phyloP scores from a whole-genome alignment of 2,329 filamentous ascomycete genomes.

The Sclerotinia glacialis region DNA sequence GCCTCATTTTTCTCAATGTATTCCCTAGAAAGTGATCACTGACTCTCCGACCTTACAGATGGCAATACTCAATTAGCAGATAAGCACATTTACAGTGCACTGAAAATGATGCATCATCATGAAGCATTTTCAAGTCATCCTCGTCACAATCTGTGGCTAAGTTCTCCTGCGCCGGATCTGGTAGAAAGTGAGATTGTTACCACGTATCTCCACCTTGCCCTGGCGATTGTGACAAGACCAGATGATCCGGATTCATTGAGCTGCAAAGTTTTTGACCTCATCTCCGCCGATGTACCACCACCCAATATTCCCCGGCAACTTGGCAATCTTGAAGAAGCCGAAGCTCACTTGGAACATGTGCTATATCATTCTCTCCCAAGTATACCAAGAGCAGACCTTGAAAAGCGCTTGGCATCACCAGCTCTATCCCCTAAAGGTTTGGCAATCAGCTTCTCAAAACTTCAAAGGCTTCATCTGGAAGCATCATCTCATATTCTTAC shows the following conservation, averaged over 20 bases:
- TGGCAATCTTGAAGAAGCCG: constrained; percentile 17
- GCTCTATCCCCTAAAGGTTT: constrained; percentile 22
- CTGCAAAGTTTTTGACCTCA: constrained; percentile 23
- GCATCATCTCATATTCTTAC: constrained; percentile 18
- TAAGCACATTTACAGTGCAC: constrained; percentile 25
- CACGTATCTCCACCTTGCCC: constrained; percentile 29
- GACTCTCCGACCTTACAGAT: not conserved
- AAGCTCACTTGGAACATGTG: constrained; percentile 16
- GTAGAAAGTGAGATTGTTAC: constrained; percentile 30
- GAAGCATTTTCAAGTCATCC: constrained; percentile 16
- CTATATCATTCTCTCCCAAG: constrained; percentile 19
- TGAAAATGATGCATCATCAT: constrained; percentile 27
- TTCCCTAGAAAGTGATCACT: not conserved
- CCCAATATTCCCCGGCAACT: constrained; percentile 11
- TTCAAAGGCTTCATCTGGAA: constrained; percentile 20
- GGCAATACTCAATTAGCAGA: constrained; percentile 27
- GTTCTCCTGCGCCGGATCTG: constrained; percentile 18
- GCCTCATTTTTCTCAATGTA: not conserved
- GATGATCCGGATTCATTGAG: constrained; percentile 17
- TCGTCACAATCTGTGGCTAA: not conserved
- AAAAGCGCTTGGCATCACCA: constrained; percentile 19
- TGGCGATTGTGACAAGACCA: constrained; percentile 21
- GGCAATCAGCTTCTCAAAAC: constrained; percentile 20
- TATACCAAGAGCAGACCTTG: constrained; percentile 18
- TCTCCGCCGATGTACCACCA: constrained; percentile 16